Evolutionary conservation across 164 flowering plant species (phyloP), one percentile per base, ranked within the genome.

Genomic region (Taxillus chinensis): DNA sequence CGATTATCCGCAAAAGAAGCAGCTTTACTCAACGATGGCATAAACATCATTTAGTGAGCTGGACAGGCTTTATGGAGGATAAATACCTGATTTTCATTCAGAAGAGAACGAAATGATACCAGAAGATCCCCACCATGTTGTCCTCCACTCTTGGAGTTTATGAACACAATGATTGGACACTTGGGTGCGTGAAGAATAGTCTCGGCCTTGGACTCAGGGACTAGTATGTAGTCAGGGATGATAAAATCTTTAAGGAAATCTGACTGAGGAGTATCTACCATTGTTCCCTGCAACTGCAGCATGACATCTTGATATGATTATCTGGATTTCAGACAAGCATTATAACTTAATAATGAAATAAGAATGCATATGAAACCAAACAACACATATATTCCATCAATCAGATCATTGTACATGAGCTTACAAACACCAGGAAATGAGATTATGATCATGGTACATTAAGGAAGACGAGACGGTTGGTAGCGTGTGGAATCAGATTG

Each of bases 81-180:
- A 45, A 5, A 10, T 12, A 81, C 89, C 86, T 82, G 89, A 8
- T 72, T 63, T 60, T 65, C 41, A 64, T 79, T 77, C 38, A 84
- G 78, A 64, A 82, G 64, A 10, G 61, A 39, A 6, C 80, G 77
- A 60, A 72, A 84, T 17, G 86, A 78, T 3, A 59, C 14, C 7
- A 82, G 71, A 50, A 84, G 86, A 60, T 74, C 71, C 8, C 82
- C 86, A 15, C 89, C 89, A 48, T 82, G 75, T 75, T 82, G 89
- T 50, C 89, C 89, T 14, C 84, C 84, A 57, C 82, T 80, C 61
- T 69, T 78, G 58, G 84, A 78, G 66, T 80, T 80, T 60, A 80
- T 68, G 64, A 80, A 80, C 39, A 80, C 80, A 16, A 80, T 13
- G 16, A 80, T 77, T 3, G 84, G 84, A 53, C 74, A 74, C 54